Conservation (phyloP, 495 filamentous ascomycete species). For the Neurospora discreta region DNA sequence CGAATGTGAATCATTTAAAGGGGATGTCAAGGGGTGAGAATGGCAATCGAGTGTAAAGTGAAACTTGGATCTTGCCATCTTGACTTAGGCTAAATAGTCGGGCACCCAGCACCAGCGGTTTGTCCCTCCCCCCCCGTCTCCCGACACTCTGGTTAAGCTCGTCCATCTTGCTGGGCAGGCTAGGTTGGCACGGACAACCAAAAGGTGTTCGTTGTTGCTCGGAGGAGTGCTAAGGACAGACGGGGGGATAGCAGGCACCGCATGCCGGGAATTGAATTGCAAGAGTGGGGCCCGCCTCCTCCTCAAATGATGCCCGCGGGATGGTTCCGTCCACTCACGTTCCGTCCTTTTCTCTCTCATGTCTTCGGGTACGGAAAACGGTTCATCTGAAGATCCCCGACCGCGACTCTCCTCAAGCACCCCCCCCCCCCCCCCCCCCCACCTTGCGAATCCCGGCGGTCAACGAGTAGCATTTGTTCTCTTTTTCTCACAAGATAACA, state of each 20-base stretch:
- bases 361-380: background rate
- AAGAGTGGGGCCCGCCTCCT: background rate
- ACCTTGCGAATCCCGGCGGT: background rate
- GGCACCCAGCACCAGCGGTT: background rate
- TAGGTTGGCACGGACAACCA: background rate
- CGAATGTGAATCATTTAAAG: background rate
- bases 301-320: background rate
- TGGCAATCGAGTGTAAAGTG: background rate
- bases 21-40: background rate
- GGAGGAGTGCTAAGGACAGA: background rate
- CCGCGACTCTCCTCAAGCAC: background rate
- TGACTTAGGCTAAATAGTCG: background rate
- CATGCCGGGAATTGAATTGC: background rate
- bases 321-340: background rate
- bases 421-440: background rate
- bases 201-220: too few species aligned
- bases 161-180: background rate
- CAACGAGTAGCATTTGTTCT: background rate
- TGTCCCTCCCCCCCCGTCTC: background rate
- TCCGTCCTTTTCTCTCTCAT: background rate
- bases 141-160: slow-evolving; percentile 6
- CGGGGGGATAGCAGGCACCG: background rate
- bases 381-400: background rate
- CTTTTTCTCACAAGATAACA: background rate
- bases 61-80: background rate